A percentile compares a stretch with the other conserved stretches of the same genome.
Evolutionary conservation across 1,284 basidiomycete species (phyloP).

Genomic region (Apiotrichum brassicae): DNA sequence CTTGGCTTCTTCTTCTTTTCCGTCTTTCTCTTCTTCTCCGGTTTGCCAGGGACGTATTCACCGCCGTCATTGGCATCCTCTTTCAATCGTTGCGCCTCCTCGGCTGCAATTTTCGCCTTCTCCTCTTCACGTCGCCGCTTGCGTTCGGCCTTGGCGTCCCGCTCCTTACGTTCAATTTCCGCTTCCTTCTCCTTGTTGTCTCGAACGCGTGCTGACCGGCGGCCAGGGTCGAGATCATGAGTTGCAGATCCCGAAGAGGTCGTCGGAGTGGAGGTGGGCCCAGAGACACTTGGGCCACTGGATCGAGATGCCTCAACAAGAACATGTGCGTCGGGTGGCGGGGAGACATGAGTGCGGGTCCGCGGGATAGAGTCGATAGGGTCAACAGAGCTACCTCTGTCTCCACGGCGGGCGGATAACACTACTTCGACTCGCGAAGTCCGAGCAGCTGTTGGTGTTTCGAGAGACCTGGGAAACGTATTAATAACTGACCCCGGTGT

Average conservation of each 20-base stretch:
- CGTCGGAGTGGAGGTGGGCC: conserved; percentile 1
- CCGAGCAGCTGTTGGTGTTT: background rate
- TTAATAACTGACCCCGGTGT: background rate
- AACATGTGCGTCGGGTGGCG: background rate
- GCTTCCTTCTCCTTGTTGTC: conserved; percentile 15
- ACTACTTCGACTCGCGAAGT: conserved; percentile 1
- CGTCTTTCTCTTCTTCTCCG: conserved; percentile 7
- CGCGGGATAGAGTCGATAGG: conserved; percentile 2
- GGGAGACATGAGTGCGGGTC: background rate
- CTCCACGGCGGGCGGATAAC: conserved; percentile 1
- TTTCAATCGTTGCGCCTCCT: conserved; percentile 1
- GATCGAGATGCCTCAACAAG: background rate
- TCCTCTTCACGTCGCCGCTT: conserved; percentile 18
- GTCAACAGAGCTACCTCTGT: conserved; percentile 7
- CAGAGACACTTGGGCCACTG: background rate
- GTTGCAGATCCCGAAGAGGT: background rate
- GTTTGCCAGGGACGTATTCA: background rate
- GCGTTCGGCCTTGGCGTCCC: conserved; percentile 21
- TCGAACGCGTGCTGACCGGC: conserved; percentile 15
- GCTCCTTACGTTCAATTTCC: conserved; percentile 17
- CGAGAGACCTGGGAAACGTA: background rate
- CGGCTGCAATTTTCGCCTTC: conserved; percentile 11
- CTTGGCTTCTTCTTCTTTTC: conserved; percentile 6
- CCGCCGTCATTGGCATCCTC: conserved; percentile 6
- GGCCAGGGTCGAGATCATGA: background rate